A percentile compares a stretch with the other conserved stretches of the same genome.
These are phyloP conservation scores for Chlorophyllum brunneum DNA, from an alignment of 768 basidiomycete species.

Conservation along the genomic window DNA sequence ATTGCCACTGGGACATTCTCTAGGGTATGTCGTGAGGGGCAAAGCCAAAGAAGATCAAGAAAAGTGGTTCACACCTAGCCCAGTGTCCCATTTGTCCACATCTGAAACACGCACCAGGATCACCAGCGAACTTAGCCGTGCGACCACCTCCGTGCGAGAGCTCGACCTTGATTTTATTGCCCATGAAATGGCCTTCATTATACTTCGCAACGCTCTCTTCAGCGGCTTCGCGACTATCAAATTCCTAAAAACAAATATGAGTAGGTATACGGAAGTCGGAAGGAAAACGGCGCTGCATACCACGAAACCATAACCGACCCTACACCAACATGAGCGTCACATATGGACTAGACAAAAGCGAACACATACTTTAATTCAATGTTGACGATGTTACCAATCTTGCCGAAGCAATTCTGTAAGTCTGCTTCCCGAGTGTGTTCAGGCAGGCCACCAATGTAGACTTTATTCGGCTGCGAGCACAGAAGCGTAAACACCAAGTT, in stretches of 20 bases:
- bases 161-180: conserved; percentile 88
- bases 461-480: conserved; percentile 85
- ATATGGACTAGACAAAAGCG: conserved; percentile 11
- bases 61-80: conserved; percentile 59
- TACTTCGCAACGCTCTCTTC: conserved; percentile 88
- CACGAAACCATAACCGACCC: conserved; percentile 88
- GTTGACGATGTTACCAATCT: conserved; percentile 70
- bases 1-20: conserved; percentile 67
- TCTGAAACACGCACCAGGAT: conserved; percentile 85
- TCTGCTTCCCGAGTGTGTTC: conserved; percentile 86
- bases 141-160: conserved; percentile 81
- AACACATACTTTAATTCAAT: conserved; percentile 78
- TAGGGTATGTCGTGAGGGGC: conserved; percentile 25
- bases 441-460: conserved; percentile 88
- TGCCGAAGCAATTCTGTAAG: conserved; percentile 80
- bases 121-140: conserved; percentile 77
- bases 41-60: conserved; percentile 5
- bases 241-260: conserved; percentile 53
- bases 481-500: conserved; percentile 59
- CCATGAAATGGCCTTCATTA: conserved; percentile 88
- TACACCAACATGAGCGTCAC: conserved; percentile 26
- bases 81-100: conserved; percentile 86
- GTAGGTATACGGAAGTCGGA: background rate
- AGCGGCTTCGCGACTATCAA: conserved; percentile 74
- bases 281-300: conserved; percentile 40